Base-by-base conservation (phyloP, 306 rosid species). In the Ormosia semicastrata region DNA sequence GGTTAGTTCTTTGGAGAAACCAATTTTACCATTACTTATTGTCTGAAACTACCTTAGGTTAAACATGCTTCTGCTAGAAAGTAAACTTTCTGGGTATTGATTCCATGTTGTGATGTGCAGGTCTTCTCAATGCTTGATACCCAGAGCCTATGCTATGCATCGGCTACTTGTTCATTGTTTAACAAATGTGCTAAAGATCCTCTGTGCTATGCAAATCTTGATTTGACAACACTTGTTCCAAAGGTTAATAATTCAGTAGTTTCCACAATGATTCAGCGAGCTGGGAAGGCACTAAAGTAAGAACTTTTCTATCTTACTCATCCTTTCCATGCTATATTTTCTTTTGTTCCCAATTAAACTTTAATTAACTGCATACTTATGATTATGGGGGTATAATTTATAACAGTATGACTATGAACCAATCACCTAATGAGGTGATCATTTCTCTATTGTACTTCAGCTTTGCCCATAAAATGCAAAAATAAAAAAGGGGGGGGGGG, bases 81-180 rank as follows among this genome's bases (percentile, higher is more conserved):
- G 18, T 56, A 73, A 53, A 6, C 24, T 39, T 54, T 69, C 67
- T 81, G 78, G 47, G 67, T 53, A 69, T 76, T 81, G 70, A 77
- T 75, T 44, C 7, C 8, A 33, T 66, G 66, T 62, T 66, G 44
- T 87, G 75, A 59, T 78, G 34, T 85, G 43, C 92, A 93, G 97
- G 93, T 93, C 0, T 93, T 93, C 81, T 91, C 97, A 11, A 89
- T 87, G 94, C 96, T 93, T 29, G 96, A 93, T 71, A 90, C 97
- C 4, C 97, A 90, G 69, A 93, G 94, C 88, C 89, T 93, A 13
- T 91, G 97, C 82, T 80, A 84, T 73, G 93, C 94, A 5, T 92
- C 90, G 1, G 96, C 94, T 70, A 83, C 96, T 66, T 91, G 96
- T 86, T 87, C 91, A 11, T 77, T 93, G 87, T 93, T 93, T 82